These are phyloP conservation scores for Oryza coarctata DNA, from an alignment of 176 grass and related monocot genomes.

Conservation along the genomic window DNA sequence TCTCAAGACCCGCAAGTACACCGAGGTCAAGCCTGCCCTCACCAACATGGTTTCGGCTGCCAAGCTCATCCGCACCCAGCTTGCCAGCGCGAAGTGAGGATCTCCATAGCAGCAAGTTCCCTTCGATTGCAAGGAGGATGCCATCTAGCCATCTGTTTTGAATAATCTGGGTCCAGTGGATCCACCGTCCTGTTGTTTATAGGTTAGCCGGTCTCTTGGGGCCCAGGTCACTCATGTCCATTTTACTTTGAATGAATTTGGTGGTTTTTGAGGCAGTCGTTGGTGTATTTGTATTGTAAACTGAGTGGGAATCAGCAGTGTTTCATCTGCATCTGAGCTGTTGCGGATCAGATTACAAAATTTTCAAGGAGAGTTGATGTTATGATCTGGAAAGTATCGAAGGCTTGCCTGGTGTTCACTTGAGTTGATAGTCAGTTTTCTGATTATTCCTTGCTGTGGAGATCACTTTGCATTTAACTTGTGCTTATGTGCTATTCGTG, in stretches of 20 bases:
- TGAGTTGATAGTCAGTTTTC: background rate
- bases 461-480: background rate
- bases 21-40: conserved; percentile 78
- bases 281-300: conserved; percentile 45
- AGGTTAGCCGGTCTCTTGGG: conserved; percentile 30
- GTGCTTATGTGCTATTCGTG: background rate
- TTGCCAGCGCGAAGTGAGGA: conserved; percentile 56
- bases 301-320: conserved; percentile 33
- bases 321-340: conserved; percentile 36
- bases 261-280: conserved; percentile 38
- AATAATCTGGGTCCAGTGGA: conserved; percentile 40
- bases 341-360: background rate
- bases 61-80: conserved; percentile 82
- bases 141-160: conserved; percentile 30
- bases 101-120: background rate
- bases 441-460: background rate
- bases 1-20: conserved; percentile 92
- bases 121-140: conserved; percentile 26
- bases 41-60: conserved; percentile 73
- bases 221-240: background rate
- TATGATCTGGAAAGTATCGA: background rate
- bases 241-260: background rate
- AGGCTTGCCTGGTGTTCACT: background rate
- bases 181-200: conserved; percentile 18
- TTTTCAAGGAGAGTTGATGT: background rate